Base-by-base conservation (phyloP, 2,329 filamentous ascomycete genomes). In the Aspergillus sp. region DNA sequence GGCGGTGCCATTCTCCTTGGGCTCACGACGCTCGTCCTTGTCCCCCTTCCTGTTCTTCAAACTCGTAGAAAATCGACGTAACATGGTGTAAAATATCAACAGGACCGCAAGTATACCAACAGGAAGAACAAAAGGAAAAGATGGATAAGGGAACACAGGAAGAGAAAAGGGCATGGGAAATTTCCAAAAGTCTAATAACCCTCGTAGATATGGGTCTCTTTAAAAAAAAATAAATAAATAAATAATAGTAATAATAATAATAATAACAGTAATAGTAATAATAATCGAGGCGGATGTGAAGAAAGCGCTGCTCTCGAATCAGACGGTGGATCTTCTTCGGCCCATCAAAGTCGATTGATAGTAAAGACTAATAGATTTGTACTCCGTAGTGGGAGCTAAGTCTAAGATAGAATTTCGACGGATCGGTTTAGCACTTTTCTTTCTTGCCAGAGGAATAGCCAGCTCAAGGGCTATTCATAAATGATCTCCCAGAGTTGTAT, bases 21-120 rank as follows among this genome's bases (percentile, higher is more conserved):
- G 34, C 48, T 41, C 40, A 6, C 29, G 27, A 19, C 28, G 40
- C 9, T 41, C 40, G 10, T 66, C 66, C 33, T 57, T 52, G 6
- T 67, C 64, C 12, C 57, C 59, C 57, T 67, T 68, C 44, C 57
- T 58, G 56, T 61, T 66, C 51, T 62, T 69, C 53, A 70, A 69
- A 5, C 57, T 62, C 7, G 65, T 62, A 34, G 68, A 70, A 46
- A 70, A 56, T 53, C 65, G 63, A 47, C 65, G 65, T 52, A 70
- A 62, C 65, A 69, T 69, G 41, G 57, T 43, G 19, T 35, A 33
- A 12, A 35, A 43, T 9, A 43, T 27, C 19, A 43, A 33, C 19
- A 39, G 3, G 8, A 27, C 30, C 19, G 33, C 7, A 19, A 38
- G 38, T 41, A 50, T 42, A 41, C 38, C 29, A 28, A 42, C 12